Evolutionary conservation across 805 yeast genomes (phyloP).

Genomic region (Isabelozyma rhagii): DNA sequence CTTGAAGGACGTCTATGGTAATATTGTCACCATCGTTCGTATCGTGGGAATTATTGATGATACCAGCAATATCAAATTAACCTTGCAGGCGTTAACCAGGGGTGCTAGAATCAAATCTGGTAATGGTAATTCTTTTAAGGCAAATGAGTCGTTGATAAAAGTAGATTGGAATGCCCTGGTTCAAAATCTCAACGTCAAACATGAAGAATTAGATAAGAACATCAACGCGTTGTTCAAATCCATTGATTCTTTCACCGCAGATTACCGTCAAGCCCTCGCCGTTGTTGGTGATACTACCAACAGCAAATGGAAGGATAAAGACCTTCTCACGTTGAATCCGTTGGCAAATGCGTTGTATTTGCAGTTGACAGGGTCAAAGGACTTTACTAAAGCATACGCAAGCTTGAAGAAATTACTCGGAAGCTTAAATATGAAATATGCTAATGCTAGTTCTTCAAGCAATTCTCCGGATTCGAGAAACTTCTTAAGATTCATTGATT

Average conservation of each 20-base stretch:
- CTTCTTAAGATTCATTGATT: constrained; percentile 38
- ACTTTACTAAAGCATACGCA: constrained; percentile 43
- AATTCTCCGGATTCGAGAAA: constrained; percentile 19
- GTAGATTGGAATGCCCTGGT: constrained; percentile 22
- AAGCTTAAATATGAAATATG: constrained; percentile 13
- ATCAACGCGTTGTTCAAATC: constrained; percentile 22
- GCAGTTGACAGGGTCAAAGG: constrained; percentile 50
- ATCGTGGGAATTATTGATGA: constrained; percentile 47
- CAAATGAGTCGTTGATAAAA: constrained; percentile 25
- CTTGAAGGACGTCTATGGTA: constrained; percentile 4
- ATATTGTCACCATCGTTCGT: constrained; percentile 42
- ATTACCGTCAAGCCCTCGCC: constrained; percentile 32
- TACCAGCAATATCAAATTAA: constrained; percentile 40
- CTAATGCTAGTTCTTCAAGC: constrained; percentile 5
- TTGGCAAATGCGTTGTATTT: constrained; percentile 55
- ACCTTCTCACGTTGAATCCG: constrained; percentile 54
- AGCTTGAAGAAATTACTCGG: constrained; percentile 35
- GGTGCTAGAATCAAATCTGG: constrained; percentile 19
- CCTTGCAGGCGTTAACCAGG: constrained; percentile 49
- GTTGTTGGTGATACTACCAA: constrained; percentile 4
- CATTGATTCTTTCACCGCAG: constrained; percentile 38
- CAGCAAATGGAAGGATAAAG: constrained; percentile 10
- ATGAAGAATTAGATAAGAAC: constrained; percentile 16
- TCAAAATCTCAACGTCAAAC: constrained; percentile 11
- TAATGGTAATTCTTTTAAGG: background rate